These are phyloP conservation scores for Ogataea polymorpha DNA, from an alignment of 805 yeast species.

Conservation along the genomic window DNA sequence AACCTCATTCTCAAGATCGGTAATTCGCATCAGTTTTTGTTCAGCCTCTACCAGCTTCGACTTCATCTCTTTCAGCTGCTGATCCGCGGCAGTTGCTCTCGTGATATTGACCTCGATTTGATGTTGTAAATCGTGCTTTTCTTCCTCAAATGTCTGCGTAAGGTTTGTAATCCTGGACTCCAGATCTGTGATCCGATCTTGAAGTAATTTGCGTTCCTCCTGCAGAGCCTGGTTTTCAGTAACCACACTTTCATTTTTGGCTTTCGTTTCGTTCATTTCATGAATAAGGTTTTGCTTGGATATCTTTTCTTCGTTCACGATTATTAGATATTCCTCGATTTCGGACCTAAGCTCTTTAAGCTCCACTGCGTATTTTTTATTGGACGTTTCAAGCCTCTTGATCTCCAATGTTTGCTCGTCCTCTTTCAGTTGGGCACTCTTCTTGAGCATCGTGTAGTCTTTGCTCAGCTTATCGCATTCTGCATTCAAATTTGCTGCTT, in stretches of 20 bases:
- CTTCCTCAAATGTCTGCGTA: slow-evolving; percentile 22
- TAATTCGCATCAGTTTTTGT: slow-evolving; percentile 23
- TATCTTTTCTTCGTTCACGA: slow-evolving; percentile 40
- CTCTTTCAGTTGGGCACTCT: slow-evolving; percentile 36
- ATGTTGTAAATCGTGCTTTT: slow-evolving; percentile 22
- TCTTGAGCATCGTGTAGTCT: slow-evolving; percentile 37
- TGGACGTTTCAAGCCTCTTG: slow-evolving; percentile 39
- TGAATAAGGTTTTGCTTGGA: slow-evolving; percentile 45
- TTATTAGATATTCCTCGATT: slow-evolving; percentile 34
- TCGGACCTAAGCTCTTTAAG: slow-evolving; percentile 34
- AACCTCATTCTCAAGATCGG: slow-evolving; percentile 49
- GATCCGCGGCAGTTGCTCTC: slow-evolving; percentile 23
- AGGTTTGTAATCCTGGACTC: slow-evolving; percentile 8
- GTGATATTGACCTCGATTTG: slow-evolving; percentile 21
- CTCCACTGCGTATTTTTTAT: slow-evolving; percentile 39
- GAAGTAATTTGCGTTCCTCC: slow-evolving; percentile 24
- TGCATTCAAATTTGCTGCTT: slow-evolving; percentile 41
- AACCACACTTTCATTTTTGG: slow-evolving; percentile 19
- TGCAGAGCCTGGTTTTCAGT: slow-evolving; percentile 29
- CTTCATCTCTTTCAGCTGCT: slow-evolving; percentile 11
- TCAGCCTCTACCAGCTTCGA: slow-evolving; percentile 15
- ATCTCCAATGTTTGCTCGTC: slow-evolving; percentile 40
- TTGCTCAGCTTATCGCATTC: slow-evolving; percentile 53
- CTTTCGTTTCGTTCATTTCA: slow-evolving; percentile 36
- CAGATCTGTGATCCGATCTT: slow-evolving; percentile 18